phyloP scores from a whole-genome alignment of 345 rosid species.

The Eucalyptus fibrosa region DNA sequence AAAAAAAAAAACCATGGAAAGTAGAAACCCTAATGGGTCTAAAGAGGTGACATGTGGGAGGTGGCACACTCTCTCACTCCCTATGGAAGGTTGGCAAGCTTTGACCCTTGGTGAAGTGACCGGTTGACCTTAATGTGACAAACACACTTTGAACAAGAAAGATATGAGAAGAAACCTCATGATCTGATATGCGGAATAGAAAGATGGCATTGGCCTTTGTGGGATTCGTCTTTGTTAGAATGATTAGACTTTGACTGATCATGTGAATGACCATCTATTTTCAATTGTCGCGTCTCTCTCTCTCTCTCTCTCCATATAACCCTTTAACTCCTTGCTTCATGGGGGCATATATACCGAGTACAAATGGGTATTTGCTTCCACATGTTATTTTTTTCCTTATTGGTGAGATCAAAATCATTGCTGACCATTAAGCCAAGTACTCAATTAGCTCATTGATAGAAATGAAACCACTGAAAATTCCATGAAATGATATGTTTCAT shows the following conservation, averaged over 20 bases:
- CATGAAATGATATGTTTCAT: neutral
- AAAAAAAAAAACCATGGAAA: neutral
- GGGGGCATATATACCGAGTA: neutral
- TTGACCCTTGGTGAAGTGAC: conserved; percentile 21
- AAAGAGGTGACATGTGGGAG: neutral
- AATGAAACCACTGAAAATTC: neutral
- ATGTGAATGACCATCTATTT: neutral
- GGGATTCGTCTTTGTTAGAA: neutral
- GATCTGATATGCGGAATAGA: neutral
- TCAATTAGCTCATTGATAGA: neutral
- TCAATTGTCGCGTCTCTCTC: neutral
- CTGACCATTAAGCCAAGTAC: neutral
- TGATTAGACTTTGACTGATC: neutral
- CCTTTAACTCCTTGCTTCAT: neutral
- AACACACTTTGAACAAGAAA: neutral
- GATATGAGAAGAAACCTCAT: neutral
- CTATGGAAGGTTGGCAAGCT: conserved; percentile 28
- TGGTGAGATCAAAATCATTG: neutral
- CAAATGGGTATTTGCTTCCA: neutral
- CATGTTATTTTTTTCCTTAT: neutral
- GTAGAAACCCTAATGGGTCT: neutral
- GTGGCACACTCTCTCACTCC: neutral
- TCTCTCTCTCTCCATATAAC: neutral
- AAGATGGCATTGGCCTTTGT: neutral
- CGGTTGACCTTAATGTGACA: neutral